Base-by-base conservation (phyloP, 2,329 filamentous ascomycete species). In the Paecilomyces sp. region DNA sequence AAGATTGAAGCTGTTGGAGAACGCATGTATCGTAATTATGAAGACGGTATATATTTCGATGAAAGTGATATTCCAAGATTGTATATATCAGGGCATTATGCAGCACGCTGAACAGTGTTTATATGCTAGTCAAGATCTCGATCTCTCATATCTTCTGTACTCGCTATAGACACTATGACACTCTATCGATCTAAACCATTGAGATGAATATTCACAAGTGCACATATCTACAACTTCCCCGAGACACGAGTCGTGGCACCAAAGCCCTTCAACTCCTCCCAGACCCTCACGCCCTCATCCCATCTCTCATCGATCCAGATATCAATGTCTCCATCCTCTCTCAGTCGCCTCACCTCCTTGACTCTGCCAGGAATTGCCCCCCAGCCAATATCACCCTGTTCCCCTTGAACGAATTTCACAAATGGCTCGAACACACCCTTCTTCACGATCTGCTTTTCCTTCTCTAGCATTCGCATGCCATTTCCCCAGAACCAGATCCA, bases 401-500 rank as follows among this genome's bases (percentile, higher is more conserved):
- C 11, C 18, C 67, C 64, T 57, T 64, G 60, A 7, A 74, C 66
- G 62, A 75, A 74, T 28, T 61, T 60, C 9, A 58, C 60, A 57
- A 74, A 63, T 5, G 73, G 71, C 3, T 64, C 67, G 36, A 73
- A 65, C 56, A 75, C 59, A 0, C 67, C 71, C 9, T 54, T 28
- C 12, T 64, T 67, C 0, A 80, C 68, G 18, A 79, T 60, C 5
- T 56, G 55, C 66, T 82, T 81, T 68, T 85, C 83, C 8, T 67
- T 66, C 6, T 68, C 74, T 57, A 85, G 59, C 0, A 65, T 60
- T 3, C 70, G 24, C 24, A 25, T 71, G 1, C 78, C 79, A 62
- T 80, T 77, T 0, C 83, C 83, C 77, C 78, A 85, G 59, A 84
- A 82, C 83, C 83, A 85, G 31, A 85, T 77, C 5, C 75, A 70